Percentiles rank a stretch among this genome's conserved stretches.
Evolutionary conservation across 2,329 filamentous ascomycete genomes (phyloP).

Genomic region (Thermothelomyces thermophilus): DNA sequence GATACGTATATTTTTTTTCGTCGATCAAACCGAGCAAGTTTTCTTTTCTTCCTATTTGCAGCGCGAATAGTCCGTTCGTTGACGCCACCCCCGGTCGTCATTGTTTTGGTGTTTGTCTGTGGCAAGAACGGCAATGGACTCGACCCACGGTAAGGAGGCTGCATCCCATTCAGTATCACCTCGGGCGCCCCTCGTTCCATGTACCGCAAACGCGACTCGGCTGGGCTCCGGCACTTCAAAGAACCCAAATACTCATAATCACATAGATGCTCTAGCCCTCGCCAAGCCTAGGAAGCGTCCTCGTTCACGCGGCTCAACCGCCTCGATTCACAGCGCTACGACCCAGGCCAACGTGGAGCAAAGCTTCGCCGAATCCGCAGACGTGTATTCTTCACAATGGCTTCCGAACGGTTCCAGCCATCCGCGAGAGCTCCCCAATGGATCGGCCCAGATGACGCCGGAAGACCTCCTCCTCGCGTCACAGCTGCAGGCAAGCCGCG

Average conservation of each 20-base stretch:
- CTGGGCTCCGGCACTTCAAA: neutral
- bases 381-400: constrained; percentile 47
- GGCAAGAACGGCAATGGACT: constrained; percentile 24
- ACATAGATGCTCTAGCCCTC: constrained; percentile 31
- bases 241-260: constrained; percentile 10
- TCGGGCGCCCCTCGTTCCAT: neutral
- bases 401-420: constrained; percentile 39
- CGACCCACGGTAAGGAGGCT: constrained; percentile 27
- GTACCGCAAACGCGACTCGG: neutral
- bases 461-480: constrained; percentile 55
- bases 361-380: constrained; percentile 37
- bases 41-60: constrained; percentile 9
- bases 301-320: constrained; percentile 49
- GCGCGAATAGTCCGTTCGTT: constrained; percentile 1
- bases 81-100: constrained; percentile 15
- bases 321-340: constrained; percentile 48
- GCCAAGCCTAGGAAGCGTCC: constrained; percentile 44
- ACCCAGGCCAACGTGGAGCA: constrained; percentile 48
- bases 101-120: constrained; percentile 22
- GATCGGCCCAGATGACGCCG: constrained; percentile 43
- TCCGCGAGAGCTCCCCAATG: constrained; percentile 37
- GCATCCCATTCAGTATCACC: constrained; percentile 7
- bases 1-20: constrained; percentile 4
- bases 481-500: constrained; percentile 47
- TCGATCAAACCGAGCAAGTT: constrained; percentile 2